phyloP scores from a whole-genome alignment of 306 rosid species.

The Castanea crenata region DNA sequence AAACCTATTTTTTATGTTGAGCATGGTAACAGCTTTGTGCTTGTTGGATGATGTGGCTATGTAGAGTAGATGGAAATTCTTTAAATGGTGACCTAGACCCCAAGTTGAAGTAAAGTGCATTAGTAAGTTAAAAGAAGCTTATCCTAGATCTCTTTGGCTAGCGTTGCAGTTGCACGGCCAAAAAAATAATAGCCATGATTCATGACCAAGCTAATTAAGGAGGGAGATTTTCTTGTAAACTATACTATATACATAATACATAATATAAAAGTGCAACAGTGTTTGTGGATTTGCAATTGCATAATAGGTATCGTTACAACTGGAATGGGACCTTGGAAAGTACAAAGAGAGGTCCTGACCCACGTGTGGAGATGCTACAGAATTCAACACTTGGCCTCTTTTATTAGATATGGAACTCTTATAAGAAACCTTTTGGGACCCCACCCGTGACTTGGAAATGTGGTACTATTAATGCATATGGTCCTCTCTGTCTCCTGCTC shows the following conservation, averaged over 20 bases:
- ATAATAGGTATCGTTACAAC: slow-evolving; percentile 34
- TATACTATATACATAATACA: neutral
- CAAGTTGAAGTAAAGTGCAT: slow-evolving; percentile 22
- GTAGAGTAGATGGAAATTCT: neutral
- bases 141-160: slow-evolving; percentile 30
- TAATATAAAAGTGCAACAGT: slow-evolving; percentile 25
- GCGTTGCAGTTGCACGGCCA: slow-evolving; percentile 18
- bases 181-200: slow-evolving; percentile 40
- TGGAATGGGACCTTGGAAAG: slow-evolving; percentile 56
- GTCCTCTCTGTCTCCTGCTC: slow-evolving; percentile 46
- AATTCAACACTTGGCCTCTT: slow-evolving; percentile 40
- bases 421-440: slow-evolving; percentile 24
- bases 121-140: slow-evolving; percentile 31
- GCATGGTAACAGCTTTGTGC: neutral
- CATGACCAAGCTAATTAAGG: slow-evolving; percentile 36
- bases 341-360: slow-evolving; percentile 41
- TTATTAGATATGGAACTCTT: slow-evolving; percentile 23
- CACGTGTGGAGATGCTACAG: slow-evolving; percentile 47
- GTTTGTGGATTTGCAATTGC: slow-evolving; percentile 11
- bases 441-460: slow-evolving; percentile 59
- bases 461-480: slow-evolving; percentile 42
- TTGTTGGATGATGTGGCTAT: slow-evolving; percentile 2
- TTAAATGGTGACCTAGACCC: neutral
- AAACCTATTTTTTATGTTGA: neutral
- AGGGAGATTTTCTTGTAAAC: slow-evolving; percentile 42